These are phyloP conservation scores for Magnaporthales sp. DNA, from an alignment of 2,329 filamentous ascomycete genomes.

Conservation along the genomic window DNA sequence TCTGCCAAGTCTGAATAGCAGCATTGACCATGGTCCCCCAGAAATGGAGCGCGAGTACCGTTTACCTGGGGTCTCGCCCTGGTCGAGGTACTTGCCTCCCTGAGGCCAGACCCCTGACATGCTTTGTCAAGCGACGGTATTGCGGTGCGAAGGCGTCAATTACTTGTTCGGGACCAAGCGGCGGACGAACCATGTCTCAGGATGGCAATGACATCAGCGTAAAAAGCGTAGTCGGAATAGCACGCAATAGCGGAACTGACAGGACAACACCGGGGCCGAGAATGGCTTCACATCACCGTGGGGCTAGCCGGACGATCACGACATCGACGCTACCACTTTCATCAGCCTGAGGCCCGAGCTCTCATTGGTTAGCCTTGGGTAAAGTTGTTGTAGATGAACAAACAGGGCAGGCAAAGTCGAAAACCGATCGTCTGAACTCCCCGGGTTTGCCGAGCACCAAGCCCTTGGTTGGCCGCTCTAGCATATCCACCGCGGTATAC, in stretches of 20 bases:
- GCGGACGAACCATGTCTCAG: not conserved
- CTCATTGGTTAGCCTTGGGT: not conserved
- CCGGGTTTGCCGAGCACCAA: not conserved
- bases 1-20: not conserved
- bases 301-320: slow-evolving; percentile 29
- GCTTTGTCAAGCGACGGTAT: not conserved
- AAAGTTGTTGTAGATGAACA: too few relatives aligned
- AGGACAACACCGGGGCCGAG: slow-evolving; percentile 1
- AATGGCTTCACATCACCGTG: slow-evolving; percentile 3
- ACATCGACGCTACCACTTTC: slow-evolving; percentile 44
- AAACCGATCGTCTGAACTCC: not conserved
- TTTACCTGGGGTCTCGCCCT: not conserved
- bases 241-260: slow-evolving; percentile 5
- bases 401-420: not conserved
- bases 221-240: not conserved
- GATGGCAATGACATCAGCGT: not conserved
- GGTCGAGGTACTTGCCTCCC: not conserved
- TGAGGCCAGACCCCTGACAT: not conserved
- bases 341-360: slow-evolving; percentile 13
- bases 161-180: not conserved
- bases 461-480: not conserved
- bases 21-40: not conserved
- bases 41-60: not conserved
- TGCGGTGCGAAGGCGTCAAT: not conserved
- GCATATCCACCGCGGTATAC: too few relatives aligned